phyloP scores from a whole-genome alignment of 331 rosid genomes.

The Spiraea crenata region DNA sequence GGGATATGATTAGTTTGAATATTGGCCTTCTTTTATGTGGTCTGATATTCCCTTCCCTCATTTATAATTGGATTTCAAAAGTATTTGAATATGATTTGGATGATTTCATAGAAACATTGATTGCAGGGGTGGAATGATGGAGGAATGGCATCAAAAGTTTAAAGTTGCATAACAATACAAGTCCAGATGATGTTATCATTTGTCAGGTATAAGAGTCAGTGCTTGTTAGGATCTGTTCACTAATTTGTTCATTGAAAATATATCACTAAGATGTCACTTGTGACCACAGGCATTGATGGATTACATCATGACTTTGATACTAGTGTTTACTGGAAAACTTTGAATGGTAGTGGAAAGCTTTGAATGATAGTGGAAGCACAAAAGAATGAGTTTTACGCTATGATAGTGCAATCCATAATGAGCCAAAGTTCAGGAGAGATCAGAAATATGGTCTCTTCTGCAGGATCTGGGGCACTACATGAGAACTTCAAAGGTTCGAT shows the following conservation, averaged over 20 bases:
- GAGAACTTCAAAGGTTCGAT: conserved; percentile 91
- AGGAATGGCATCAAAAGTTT: conserved; percentile 99
- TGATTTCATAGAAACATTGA: conserved; percentile 68
- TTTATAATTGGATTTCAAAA: conserved; percentile 19
- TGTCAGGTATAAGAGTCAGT: conserved; percentile 72
- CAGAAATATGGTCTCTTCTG: conserved; percentile 75
- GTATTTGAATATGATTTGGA: conserved; percentile 16
- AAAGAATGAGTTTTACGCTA: conserved; percentile 95
- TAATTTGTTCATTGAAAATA: conserved; percentile 17
- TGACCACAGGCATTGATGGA: conserved; percentile 79
- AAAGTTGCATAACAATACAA: conserved; percentile 96
- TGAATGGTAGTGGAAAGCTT: conserved; percentile 85
- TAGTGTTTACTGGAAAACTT: conserved; percentile 86
- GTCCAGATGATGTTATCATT: conserved; percentile 96
- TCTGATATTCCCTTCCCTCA: conserved; percentile 13
- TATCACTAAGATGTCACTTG: conserved; percentile 24
- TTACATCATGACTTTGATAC: conserved; percentile 76
- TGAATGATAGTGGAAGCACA: conserved; percentile 88
- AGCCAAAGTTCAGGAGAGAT: conserved; percentile 76
- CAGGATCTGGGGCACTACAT: conserved; percentile 78
- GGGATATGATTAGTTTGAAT: conserved; percentile 7
- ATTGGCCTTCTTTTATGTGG: not conserved
- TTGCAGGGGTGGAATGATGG: conserved; percentile 94
- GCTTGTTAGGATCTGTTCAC: conserved; percentile 24
- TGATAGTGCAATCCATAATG: conserved; percentile 88